Base-by-base conservation (phyloP, 1,284 basidiomycete genomes). In the Ceratobasidium sp. region DNA sequence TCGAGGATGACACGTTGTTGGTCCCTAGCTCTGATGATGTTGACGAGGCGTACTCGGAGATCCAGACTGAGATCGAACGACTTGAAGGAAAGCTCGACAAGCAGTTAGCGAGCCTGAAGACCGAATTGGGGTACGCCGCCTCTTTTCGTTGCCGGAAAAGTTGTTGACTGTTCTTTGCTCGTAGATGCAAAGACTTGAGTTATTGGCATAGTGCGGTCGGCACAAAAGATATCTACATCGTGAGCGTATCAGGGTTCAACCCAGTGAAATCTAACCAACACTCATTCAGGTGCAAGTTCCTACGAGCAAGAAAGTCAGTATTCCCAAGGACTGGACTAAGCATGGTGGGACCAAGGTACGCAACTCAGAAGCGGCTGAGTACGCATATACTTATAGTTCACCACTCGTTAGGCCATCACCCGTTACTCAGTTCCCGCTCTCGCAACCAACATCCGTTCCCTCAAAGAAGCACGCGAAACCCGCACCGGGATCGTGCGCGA, bases 401-500 rank as follows among this genome's bases (percentile, higher is more conserved):
- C 46, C 61, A 22, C 56, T 29, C 7, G 68, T 16, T 78, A 95
- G 93, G 86, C 88, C 43, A 87, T 87, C 76, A 85, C 86, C 24
- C 90, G 96, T 14, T 98, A 91, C 85, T 84, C 89, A 16, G 91
- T 95, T 1, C 91, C 92, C 0, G 85, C 90, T 27, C 86, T 95
- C 0, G 87, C 89, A 73, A 80, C 87, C 2, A 88, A 89, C 29
- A 89, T 98, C 71, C 89, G 94, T 43, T 84, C 88, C 73, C 85
- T 97, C 56, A 98, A 98, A 82, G 96, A 98, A 83, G 95, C 94
- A 2, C 88, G 93, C 39, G 96, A 98, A 83, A 95, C 90, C 69
- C 90, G 92, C 54, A 92, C 86, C 73, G 87, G 88, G 0, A 90
- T 90, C 6, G 89, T 94, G 82, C 94, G 92, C 80, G 86, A 88